Base-by-base conservation (phyloP, 2,329 filamentous ascomycete genomes). In the Ambrosiella cleistominuta region DNA sequence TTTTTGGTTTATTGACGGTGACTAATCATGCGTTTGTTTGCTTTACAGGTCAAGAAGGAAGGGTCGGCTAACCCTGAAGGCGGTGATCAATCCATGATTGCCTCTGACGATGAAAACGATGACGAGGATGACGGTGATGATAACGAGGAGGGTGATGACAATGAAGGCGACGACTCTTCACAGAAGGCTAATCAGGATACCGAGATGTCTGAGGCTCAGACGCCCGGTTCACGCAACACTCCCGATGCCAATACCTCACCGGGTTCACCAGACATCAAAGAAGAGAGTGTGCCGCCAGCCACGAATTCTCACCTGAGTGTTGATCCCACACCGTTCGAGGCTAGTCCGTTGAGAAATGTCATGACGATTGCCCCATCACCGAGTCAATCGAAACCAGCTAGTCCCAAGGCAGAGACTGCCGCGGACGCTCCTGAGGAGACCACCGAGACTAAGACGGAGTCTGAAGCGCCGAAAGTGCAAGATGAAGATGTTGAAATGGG, bases 41-140 rank as follows among this genome's bases (percentile, higher is more conserved):
- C n/a, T 19, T 36, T 35, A 49, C 19, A 17, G 40, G 49, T 53
- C 45, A 60, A 60, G 44, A 47, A 57, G 12, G 56, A 60, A 27
- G 54, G 40, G 12, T 50, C 40, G 45, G 17, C 15, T 8, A 37
- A 55, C 61, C 74, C 71, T 62, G 75, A 79, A 60, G 77, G 78
- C 71, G 73, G 70, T 0, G 81, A 82, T 50, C 69, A 70, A 12
- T 63, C 47, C 73, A 70, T 27, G 71, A 73, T 37, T 70, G 72
- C 2, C 69, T 75, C 15, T 73, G 73, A 70, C 3, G 74, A 73
- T 2, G 72, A 72, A 1, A 73, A 74, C 2, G 75, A 70, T 2
- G 74, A 74, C 1, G 75, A 73, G 3, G 74, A 70, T 2, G 74
- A 71, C 3, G 74, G 72, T 2, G 75, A 74, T 2, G 74, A 72